Percentiles rank a stretch among this genome's conserved stretches.
Evolutionary conservation across 1,284 basidiomycete genomes (phyloP).

Genomic region (Heliocybe sulcata): DNA sequence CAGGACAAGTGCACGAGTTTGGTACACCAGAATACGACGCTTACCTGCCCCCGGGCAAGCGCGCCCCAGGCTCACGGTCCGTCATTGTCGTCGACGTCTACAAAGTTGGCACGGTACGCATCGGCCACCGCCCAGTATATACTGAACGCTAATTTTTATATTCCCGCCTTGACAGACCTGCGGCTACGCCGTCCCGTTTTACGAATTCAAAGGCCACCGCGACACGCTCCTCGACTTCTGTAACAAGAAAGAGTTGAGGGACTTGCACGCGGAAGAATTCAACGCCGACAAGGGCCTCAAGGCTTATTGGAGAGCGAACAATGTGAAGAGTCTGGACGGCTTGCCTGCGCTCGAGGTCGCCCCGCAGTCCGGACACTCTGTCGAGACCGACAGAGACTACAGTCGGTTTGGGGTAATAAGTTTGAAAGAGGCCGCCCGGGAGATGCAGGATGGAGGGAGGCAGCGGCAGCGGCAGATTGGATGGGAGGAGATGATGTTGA

Average conservation of each 20-base stretch:
- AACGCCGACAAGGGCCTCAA: constrained; percentile 22
- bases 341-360: constrained; percentile 25
- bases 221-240: constrained; percentile 26
- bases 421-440: too few species aligned
- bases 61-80: constrained; percentile 42
- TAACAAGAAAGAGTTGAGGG: constrained; percentile 22
- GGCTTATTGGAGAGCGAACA: constrained; percentile 36
- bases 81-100: constrained; percentile 15
- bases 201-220: constrained; percentile 37
- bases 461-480: constrained; percentile 15
- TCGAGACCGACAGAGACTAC: too few species aligned
- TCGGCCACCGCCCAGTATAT: too few species aligned
- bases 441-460: too few species aligned
- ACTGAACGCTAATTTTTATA: too few species aligned
- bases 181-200: constrained; percentile 45
- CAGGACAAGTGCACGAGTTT: constrained; percentile 42
- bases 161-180: too few species aligned
- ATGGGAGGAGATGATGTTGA: not conserved
- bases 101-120: too few species aligned
- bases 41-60: constrained; percentile 30
- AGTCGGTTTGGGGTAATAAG: too few species aligned
- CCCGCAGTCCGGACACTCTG: too few species aligned
- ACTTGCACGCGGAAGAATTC: constrained; percentile 11
- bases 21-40: constrained; percentile 42
- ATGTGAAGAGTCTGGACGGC: constrained; percentile 42